Conservation (phyloP, 306 rosid genomes). For the Vigna unguiculata region DNA sequence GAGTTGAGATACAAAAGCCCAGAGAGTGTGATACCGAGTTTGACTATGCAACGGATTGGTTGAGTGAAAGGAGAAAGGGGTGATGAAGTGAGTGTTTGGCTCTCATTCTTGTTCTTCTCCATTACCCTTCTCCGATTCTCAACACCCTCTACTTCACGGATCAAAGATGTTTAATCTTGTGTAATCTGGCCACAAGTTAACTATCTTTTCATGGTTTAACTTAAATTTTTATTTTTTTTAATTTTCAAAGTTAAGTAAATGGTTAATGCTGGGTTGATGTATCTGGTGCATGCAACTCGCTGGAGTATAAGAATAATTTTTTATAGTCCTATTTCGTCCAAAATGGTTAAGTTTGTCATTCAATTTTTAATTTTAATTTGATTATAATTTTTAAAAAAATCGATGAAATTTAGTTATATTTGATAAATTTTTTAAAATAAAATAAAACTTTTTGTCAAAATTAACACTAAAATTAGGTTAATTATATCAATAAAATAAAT, state of each 20-base stretch:
- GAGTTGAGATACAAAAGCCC: not conserved
- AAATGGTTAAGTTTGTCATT: too few species aligned
- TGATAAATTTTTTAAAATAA: too few species aligned
- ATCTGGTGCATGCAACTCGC: too few species aligned
- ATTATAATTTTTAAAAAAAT: too few species aligned
- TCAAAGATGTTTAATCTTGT: not conserved
- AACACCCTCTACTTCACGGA: not conserved
- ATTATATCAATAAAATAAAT: too few species aligned
- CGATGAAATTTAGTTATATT: too few species aligned
- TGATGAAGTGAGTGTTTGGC: conserved; percentile 37
- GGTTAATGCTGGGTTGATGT: too few species aligned
- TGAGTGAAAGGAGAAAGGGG: conserved; percentile 42
- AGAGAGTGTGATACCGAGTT: conserved; percentile 61
- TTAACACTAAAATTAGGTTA: too few species aligned
- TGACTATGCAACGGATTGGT: conserved; percentile 86
- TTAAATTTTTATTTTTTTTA: not conserved
- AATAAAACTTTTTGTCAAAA: too few species aligned
- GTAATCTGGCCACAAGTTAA: not conserved
- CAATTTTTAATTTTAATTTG: too few species aligned
- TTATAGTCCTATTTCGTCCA: too few species aligned
- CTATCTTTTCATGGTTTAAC: not conserved
- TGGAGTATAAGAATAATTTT: too few species aligned
- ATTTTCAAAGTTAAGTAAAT: not conserved
- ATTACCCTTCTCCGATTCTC: conserved; percentile 31
- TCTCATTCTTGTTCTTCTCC: conserved; percentile 45